phyloP scores from a whole-genome alignment of 176 grass and related monocot species.

The Oryza australiensis region DNA sequence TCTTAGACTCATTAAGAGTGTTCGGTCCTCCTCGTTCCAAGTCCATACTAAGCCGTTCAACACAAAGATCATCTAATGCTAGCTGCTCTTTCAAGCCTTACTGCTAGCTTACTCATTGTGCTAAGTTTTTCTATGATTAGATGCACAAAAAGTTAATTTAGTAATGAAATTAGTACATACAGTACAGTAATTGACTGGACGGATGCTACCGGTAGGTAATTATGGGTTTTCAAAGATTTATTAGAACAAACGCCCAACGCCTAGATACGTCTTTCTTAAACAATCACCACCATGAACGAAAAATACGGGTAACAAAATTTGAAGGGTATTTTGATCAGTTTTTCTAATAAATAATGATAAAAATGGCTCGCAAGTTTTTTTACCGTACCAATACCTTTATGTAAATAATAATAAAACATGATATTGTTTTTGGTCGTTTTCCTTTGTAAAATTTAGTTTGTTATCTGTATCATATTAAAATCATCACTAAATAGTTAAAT shows the following conservation, averaged over 20 bases:
- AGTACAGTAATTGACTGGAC: not conserved
- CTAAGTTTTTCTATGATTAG: not conserved
- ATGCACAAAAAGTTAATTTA: not conserved
- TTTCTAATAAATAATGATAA: no score
- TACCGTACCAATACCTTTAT: no score
- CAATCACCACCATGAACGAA: not conserved
- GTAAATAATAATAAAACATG: no score
- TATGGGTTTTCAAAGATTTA: not conserved
- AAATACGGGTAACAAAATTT: not conserved
- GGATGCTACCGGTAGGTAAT: not conserved
- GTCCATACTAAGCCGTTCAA: not conserved
- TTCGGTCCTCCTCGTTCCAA: not conserved
- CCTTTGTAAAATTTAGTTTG: no score
- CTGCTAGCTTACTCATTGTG: not conserved
- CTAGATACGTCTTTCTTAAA: not conserved
- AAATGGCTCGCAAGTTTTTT: no score
- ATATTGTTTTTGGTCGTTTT: no score
- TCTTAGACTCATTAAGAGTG: not conserved
- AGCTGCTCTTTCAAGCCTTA: not conserved
- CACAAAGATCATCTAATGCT: not conserved
- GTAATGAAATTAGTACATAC: not conserved
- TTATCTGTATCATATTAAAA: no score
- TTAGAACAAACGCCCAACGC: not conserved
- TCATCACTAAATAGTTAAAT: no score
- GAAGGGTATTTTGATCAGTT: not conserved